These are phyloP conservation scores for Pistacia integerrima DNA, from an alignment of 345 rosid genomes.

Conservation along the genomic window DNA sequence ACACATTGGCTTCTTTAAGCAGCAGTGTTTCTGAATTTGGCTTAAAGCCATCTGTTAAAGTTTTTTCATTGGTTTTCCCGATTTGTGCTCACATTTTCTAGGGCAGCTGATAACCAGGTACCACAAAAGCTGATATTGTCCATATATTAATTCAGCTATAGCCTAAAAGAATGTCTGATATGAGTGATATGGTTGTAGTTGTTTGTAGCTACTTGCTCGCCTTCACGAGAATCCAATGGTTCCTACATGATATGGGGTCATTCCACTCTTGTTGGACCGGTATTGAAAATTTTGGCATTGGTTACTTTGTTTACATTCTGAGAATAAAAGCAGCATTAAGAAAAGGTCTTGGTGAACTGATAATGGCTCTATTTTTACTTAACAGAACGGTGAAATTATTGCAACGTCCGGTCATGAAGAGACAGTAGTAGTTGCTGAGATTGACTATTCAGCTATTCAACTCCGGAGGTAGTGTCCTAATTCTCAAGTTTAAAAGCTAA, in stretches of 20 bases:
- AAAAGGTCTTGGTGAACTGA: neutral
- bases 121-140: neutral
- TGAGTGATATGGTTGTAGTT: conserved; percentile 14
- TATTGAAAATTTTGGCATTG: neutral
- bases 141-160: neutral
- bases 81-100: conserved; percentile 10
- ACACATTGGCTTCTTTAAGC: neutral
- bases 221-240: conserved; percentile 30
- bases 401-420: conserved; percentile 23
- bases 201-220: conserved; percentile 33
- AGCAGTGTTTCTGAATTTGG: neutral
- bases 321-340: neutral
- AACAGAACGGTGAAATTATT: conserved; percentile 28
- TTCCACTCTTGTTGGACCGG: conserved; percentile 31
- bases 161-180: neutral
- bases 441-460: conserved; percentile 24
- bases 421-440: conserved; percentile 25
- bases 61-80: too few species aligned
- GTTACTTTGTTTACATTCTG: neutral
- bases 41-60: too few species aligned
- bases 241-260: conserved; percentile 31
- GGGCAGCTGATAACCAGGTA: conserved; percentile 37
- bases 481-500: neutral
- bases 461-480: conserved; percentile 14
- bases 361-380: neutral